A percentile compares a stretch with the other conserved stretches of the same genome.
These are phyloP conservation scores for Rutstroemia sydowiana DNA, from an alignment of 2,329 filamentous ascomycete genomes.

Conservation along the genomic window DNA sequence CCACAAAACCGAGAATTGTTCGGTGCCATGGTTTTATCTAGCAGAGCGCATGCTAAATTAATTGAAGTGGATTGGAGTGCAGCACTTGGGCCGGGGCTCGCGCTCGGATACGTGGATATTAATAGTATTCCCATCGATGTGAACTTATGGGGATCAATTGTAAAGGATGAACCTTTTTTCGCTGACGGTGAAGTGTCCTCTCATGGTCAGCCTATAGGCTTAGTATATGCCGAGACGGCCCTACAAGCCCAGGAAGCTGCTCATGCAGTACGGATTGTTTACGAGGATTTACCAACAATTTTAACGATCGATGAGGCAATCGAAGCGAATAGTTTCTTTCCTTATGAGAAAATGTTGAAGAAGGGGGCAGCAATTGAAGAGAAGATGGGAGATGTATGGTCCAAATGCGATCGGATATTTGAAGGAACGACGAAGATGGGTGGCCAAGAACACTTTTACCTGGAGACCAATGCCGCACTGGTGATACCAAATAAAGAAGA, in stretches of 20 bases:
- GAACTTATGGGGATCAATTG: constrained; percentile 73
- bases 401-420: constrained; percentile 41
- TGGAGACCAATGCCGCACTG: constrained; percentile 82
- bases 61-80: constrained; percentile 64
- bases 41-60: constrained; percentile 79
- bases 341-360: constrained; percentile 72
- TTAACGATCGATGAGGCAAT: constrained; percentile 94
- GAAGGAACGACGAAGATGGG: constrained; percentile 77
- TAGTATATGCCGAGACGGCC: constrained; percentile 74
- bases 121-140: constrained; percentile 68
- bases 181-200: constrained; percentile 83
- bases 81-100: constrained; percentile 58
- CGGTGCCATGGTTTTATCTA: constrained; percentile 78
- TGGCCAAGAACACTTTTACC: constrained; percentile 93
- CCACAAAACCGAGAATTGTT: constrained; percentile 77
- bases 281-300: constrained; percentile 80
- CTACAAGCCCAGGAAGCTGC: constrained; percentile 72
- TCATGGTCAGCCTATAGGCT: constrained; percentile 85
- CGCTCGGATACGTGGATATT: constrained; percentile 75
- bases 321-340: constrained; percentile 76
- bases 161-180: constrained; percentile 79
- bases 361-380: constrained; percentile 71
- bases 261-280: constrained; percentile 75
- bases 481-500: constrained; percentile 84
- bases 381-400: constrained; percentile 19